Evolutionary conservation across 768 basidiomycete genomes (phyloP).

Genomic region (Rhodotorula paludigena): DNA sequence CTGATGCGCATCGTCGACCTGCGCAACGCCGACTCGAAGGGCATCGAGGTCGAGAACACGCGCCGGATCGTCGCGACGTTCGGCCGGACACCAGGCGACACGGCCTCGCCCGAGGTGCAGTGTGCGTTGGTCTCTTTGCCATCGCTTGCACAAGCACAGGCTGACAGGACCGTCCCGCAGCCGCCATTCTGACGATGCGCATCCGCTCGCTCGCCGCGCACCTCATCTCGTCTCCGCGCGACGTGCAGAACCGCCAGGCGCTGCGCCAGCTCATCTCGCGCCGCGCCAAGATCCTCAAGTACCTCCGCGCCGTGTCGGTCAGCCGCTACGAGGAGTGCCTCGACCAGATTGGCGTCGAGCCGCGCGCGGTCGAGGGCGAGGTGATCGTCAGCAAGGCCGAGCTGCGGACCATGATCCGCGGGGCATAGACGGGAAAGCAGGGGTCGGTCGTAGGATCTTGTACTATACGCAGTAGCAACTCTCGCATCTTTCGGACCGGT

Average conservation of each 20-base stretch:
- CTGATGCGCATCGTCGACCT: conserved; percentile 73
- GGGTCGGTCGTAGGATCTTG: background rate
- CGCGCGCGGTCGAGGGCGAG: conserved; percentile 80
- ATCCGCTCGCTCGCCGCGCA: conserved; percentile 80
- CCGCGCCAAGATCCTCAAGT: conserved; percentile 73
- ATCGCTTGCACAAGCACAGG: background rate
- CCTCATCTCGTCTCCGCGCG: conserved; percentile 59
- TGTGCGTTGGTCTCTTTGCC: conserved; percentile 54
- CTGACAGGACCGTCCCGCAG: conserved; percentile 55
- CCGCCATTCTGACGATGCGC: conserved; percentile 75
- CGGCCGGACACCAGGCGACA: conserved; percentile 67
- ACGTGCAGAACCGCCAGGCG: conserved; percentile 68
- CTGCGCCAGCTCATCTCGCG: conserved; percentile 74
- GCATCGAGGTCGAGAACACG: conserved; percentile 82
- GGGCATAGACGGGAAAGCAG: conserved; percentile 5
- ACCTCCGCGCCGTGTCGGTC: conserved; percentile 62
- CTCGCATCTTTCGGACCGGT: background rate
- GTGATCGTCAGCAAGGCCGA: conserved; percentile 56
- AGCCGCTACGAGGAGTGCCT: conserved; percentile 70
- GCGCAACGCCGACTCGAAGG: conserved; percentile 76
- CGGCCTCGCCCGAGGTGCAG: conserved; percentile 84
- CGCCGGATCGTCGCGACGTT: conserved; percentile 72
- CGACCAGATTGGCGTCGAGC: conserved; percentile 68
- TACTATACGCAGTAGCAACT: no score
- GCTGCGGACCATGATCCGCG: conserved; percentile 32